Evolutionary conservation across 2,329 filamentous ascomycete species (phyloP).

Genomic region (Trichoderma oligosporum): DNA sequence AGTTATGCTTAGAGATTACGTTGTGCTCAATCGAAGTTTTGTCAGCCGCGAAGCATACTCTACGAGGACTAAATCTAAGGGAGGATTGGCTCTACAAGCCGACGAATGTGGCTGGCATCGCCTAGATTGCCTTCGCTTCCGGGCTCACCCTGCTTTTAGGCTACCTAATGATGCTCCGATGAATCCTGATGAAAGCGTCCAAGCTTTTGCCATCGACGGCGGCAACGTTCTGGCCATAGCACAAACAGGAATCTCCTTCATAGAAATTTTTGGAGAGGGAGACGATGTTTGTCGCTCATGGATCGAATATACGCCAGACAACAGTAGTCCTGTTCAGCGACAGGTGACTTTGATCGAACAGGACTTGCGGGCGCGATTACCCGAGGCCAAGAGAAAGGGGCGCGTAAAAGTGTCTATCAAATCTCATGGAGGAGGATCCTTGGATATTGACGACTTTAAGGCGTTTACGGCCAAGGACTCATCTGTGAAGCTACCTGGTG

Average conservation of each 20-base stretch:
- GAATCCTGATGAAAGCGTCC: constrained; percentile 69
- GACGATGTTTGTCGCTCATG: constrained; percentile 76
- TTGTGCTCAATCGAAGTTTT: constrained; percentile 79
- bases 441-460: constrained; percentile 74
- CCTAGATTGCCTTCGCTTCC: constrained; percentile 82
- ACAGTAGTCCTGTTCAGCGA: constrained; percentile 59
- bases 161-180: constrained; percentile 69
- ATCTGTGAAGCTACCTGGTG: constrained; percentile 66
- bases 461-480: constrained; percentile 67
- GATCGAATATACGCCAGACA: constrained; percentile 71
- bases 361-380: constrained; percentile 67
- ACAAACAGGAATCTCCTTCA: constrained; percentile 74
- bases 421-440: constrained; percentile 68
- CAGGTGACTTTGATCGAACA: constrained; percentile 72
- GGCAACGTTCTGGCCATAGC: constrained; percentile 74
- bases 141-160: constrained; percentile 84
- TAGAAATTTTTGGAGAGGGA: constrained; percentile 78
- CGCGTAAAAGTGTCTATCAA: constrained; percentile 70
- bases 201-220: constrained; percentile 80
- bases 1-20: constrained; percentile 89
- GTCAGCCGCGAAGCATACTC: constrained; percentile 77
- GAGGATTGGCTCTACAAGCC: constrained; percentile 66
- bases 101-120: constrained; percentile 93
- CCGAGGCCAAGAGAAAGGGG: constrained; percentile 67
- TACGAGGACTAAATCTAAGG: constrained; percentile 79